These are phyloP conservation scores for Termitomyces heimii DNA, from an alignment of 768 basidiomycete species.

Conservation along the genomic window DNA sequence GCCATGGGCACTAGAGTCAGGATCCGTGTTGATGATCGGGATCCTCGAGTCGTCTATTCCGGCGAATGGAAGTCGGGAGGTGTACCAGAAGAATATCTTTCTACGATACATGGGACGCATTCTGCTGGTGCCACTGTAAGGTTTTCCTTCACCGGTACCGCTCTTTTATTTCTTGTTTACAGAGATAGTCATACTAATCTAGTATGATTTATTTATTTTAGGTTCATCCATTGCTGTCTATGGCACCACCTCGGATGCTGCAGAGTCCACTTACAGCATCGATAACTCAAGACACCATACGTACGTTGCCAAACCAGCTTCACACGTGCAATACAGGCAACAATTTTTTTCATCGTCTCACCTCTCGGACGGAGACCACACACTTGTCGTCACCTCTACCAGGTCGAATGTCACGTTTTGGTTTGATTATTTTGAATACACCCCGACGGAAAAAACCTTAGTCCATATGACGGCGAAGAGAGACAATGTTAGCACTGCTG, in stretches of 20 bases:
- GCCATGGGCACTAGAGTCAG: slow-evolving; percentile 1
- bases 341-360: slow-evolving; percentile 12
- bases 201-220: not conserved
- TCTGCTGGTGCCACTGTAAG: slow-evolving; percentile 6
- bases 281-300: not conserved
- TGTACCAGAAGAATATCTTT: slow-evolving; percentile 2
- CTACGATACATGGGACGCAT: slow-evolving; percentile 9
- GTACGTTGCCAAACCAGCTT: not conserved
- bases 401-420: slow-evolving; percentile 10
- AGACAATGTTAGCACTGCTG: not conserved
- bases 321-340: slow-evolving; percentile 6
- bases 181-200: too few species aligned
- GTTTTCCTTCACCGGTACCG: slow-evolving; percentile 13
- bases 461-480: not conserved
- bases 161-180: not conserved
- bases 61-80: slow-evolving; percentile 8
- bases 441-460: not conserved
- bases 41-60: slow-evolving; percentile 8
- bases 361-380: slow-evolving; percentile 14
- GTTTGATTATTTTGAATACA: slow-evolving; percentile 9
- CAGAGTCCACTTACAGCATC: slow-evolving; percentile 8
- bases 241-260: slow-evolving; percentile 7
- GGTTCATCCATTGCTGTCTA: slow-evolving; percentile 11
- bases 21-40: slow-evolving; percentile 13
- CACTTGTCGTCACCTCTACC: slow-evolving; percentile 14